Evolutionary conservation across 176 grass and related monocot species (phyloP), one percentile per base, ranked within the genome.

Genomic region (Thalia dealbata): DNA sequence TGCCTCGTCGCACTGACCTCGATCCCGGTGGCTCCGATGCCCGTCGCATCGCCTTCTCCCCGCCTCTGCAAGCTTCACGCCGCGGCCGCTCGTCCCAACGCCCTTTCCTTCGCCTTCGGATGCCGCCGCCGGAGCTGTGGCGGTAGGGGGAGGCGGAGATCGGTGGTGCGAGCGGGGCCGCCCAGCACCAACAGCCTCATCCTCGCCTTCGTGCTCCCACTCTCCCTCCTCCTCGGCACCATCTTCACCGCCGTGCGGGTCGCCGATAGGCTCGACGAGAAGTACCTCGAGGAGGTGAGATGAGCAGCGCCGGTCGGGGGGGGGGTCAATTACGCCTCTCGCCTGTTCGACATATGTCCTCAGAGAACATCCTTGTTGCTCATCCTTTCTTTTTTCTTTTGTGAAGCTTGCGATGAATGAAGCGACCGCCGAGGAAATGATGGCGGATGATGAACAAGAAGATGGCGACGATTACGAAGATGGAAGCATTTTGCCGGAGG

Each of bases 161-260:
- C 61, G 14, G 75, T 78, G 78, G 80, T 88, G 46, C 84, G 86
- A 13, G 90, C 86, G 13, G 95, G 95, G 25, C 81, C 81, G 21
- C 93, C 90, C 13, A 91, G 85, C 71, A 88, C 90, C 38, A 85
- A 76, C 71, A 79, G 12, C 73, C 83, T 88, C 63, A 83, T 99
- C 79, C 79, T 99, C 41, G 95, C 90, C 10, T 93, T 99, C 74
- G 59, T 93, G 35, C 87, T 99, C 73, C 90, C 95, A 14, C 25
- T 91, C 23, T 99, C 90, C 54, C 95, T 99, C 64, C 62, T 99
- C 70, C 24, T 84, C 42, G 95, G 87, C 70, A 99, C 95, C 61
- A 70, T 93, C 56, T 4, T 93, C 61, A 73, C 82, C 21, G 81
- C 90, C 58, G 72, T 71, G 48, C 85, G 85, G 64, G 75, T 99